Conservation (phyloP, 78 protist genomes). For the Chrysochromulina parva region DNA sequence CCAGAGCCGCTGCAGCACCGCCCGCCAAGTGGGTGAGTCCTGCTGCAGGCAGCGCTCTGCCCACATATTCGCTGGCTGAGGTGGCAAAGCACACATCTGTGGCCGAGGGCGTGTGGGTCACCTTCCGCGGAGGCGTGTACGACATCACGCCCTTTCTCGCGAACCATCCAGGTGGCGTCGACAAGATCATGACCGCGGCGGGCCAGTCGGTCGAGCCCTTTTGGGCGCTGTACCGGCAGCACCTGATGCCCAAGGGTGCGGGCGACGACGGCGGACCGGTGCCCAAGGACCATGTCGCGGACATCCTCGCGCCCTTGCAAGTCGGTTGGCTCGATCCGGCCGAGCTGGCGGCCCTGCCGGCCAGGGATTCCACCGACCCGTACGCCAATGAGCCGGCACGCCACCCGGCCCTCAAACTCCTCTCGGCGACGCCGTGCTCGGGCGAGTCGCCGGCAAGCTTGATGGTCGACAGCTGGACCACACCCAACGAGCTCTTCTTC, state of each 20-base stretch:
- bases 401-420: not conserved
- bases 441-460: constrained; percentile 70
- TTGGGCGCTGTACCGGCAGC: constrained; percentile 50
- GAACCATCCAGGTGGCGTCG: constrained; percentile 21
- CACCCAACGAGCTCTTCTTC: constrained; percentile 77
- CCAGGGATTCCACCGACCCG: not conserved
- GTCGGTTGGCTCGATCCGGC: not conserved
- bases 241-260: not conserved
- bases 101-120: constrained; percentile 10
- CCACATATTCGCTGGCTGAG: not conserved
- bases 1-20: too few relatives aligned
- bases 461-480: constrained; percentile 57
- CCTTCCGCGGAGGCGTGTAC: not conserved
- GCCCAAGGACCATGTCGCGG: not conserved
- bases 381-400: not conserved
- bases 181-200: constrained; percentile 18
- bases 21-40: too few relatives aligned
- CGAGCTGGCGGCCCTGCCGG: not conserved
- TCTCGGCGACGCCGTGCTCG: constrained; percentile 66
- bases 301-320: not conserved
- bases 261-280: not conserved
- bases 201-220: constrained; percentile 31
- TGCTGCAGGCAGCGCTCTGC: not conserved
- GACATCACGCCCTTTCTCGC: constrained; percentile 7
- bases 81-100: constrained; percentile 5